These are phyloP conservation scores for Mycena albidolilacea DNA, from an alignment of 768 basidiomycete species.

Conservation along the genomic window DNA sequence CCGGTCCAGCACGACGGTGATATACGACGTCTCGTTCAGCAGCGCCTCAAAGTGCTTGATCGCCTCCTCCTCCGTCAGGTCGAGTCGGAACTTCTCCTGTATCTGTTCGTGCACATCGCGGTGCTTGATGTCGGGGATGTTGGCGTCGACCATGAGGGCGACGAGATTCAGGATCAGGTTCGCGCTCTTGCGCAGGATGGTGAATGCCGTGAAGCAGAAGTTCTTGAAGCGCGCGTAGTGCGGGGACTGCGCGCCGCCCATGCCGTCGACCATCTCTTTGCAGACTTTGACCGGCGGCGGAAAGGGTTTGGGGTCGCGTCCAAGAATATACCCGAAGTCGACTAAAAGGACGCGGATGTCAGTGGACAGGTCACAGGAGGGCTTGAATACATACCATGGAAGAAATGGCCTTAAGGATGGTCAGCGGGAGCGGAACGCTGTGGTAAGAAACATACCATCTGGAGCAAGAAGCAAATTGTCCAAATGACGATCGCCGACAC, in stretches of 20 bases:
- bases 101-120: conserved; percentile 91
- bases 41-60: conserved; percentile 97
- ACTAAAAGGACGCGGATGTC: conserved; percentile 61
- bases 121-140: conserved; percentile 97
- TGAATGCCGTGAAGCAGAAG: conserved; percentile 98
- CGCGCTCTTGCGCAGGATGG: conserved; percentile 94
- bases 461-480: conserved; percentile 95
- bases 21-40: conserved; percentile 94
- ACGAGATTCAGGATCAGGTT: conserved; percentile 98
- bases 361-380: background rate
- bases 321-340: conserved; percentile 98
- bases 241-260: conserved; percentile 97
- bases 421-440: conserved; percentile 3
- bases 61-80: conserved; percentile 96
- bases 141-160: conserved; percentile 97
- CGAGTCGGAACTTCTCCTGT: conserved; percentile 96
- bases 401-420: conserved; percentile 82
- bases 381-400: conserved; percentile 77
- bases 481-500: conserved; percentile 96
- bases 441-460: conserved; percentile 71
- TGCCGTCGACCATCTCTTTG: conserved; percentile 99
- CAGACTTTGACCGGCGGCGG: conserved; percentile 99
- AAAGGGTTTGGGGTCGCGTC: conserved; percentile 97
- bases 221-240: conserved; percentile 97
- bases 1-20: conserved; percentile 92